phyloP scores from a whole-genome alignment of 2,329 filamentous ascomycete species.

The Tolypocladium ophioglossoides region DNA sequence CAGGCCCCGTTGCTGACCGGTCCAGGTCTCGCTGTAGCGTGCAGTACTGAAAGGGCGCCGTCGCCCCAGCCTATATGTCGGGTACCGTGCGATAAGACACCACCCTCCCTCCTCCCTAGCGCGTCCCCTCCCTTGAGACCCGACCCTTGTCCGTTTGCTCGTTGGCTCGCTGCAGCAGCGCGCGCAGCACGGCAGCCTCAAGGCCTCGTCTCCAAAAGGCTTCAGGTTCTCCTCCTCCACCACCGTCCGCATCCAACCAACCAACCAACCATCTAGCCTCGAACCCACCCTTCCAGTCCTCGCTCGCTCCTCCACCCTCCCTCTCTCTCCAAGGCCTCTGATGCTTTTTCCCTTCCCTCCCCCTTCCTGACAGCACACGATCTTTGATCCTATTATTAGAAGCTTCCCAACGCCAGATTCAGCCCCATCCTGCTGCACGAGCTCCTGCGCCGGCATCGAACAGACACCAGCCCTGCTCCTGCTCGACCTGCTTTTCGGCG shows the following conservation, averaged over 20 bases:
- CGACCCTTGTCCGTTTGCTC: neutral
- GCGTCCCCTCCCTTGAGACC: neutral
- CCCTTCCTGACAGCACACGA: slow-evolving; percentile 27
- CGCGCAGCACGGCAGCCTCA: neutral
- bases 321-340: slow-evolving; percentile 2
- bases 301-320: neutral
- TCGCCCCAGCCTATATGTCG: neutral
- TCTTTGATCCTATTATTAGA: slow-evolving; percentile 39
- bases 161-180: neutral
- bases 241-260: neutral
- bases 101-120: neutral
- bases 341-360: slow-evolving; percentile 11
- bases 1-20: neutral
- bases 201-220: neutral
- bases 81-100: neutral
- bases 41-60: neutral
- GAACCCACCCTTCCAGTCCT: neutral
- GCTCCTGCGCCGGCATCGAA: slow-evolving; percentile 5
- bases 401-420: slow-evolving; percentile 38
- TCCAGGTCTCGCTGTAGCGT: neutral
- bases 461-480: slow-evolving; percentile 3
- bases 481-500: neutral
- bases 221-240: too few species aligned
- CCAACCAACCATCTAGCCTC: neutral
- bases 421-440: slow-evolving; percentile 30